Evolutionary conservation across 2,329 filamentous ascomycete species (phyloP).

Genomic region (Paraphoma chrysanthemicola): DNA sequence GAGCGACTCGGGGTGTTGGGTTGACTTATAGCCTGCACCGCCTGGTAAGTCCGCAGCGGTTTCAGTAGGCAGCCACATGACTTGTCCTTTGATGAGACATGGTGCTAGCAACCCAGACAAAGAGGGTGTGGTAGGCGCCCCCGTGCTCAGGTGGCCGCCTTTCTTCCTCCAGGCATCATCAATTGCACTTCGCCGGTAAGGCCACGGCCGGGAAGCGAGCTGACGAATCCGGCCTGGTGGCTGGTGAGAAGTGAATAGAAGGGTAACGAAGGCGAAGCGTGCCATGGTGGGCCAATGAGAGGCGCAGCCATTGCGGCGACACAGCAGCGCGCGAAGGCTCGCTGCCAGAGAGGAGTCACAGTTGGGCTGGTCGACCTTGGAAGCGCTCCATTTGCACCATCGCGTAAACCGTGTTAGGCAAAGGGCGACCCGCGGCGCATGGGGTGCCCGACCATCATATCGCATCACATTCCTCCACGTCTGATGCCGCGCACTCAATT

Average conservation of each 20-base stretch:
- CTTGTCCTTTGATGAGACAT: slow-evolving; percentile 9
- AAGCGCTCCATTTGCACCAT: slow-evolving; percentile 7
- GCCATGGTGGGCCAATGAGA: slow-evolving; percentile 33
- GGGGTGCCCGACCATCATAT: slow-evolving; percentile 15
- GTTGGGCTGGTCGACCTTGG: slow-evolving; percentile 19
- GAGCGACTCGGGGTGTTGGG: slow-evolving; percentile 30
- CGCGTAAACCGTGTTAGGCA: slow-evolving; percentile 13
- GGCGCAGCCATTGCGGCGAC: slow-evolving; percentile 6
- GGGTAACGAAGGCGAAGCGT: slow-evolving; percentile 29
- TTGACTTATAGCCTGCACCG: slow-evolving; percentile 26
- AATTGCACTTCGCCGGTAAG: slow-evolving; percentile 20
- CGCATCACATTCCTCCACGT: slow-evolving; percentile 14
- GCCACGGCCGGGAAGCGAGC: slow-evolving; percentile 37
- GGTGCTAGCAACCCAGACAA: slow-evolving; percentile 27
- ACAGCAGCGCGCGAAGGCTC: slow-evolving; percentile 15
- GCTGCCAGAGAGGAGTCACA: slow-evolving; percentile 35
- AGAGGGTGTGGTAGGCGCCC: slow-evolving; percentile 34
- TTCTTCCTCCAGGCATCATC: slow-evolving; percentile 30
- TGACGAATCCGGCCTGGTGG: slow-evolving; percentile 38
- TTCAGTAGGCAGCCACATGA: slow-evolving; percentile 25
- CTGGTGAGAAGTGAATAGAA: slow-evolving; percentile 41
- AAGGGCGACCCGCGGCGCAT: slow-evolving; percentile 14
- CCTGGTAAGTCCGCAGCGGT: slow-evolving; percentile 15
- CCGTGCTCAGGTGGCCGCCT: slow-evolving; percentile 24
- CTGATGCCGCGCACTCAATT: slow-evolving; percentile 23